Conservation (phyloP, 768 basidiomycete genomes). For the Lactarius tabidus region DNA sequence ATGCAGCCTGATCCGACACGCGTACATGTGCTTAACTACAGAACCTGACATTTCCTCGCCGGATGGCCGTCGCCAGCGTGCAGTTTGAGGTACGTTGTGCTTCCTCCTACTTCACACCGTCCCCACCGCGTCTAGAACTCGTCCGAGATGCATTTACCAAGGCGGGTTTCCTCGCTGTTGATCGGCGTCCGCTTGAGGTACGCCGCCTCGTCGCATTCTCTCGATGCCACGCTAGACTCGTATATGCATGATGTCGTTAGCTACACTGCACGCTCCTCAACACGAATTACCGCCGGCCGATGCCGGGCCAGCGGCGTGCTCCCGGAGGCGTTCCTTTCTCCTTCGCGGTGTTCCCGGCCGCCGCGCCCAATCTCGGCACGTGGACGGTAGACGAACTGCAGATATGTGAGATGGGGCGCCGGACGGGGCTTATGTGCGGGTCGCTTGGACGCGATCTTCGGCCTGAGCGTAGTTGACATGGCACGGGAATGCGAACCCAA, state of each 20-base stretch:
- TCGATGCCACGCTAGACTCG: too few relatives aligned
- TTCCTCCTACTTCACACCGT: background rate
- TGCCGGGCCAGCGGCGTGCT: slow-evolving; percentile 24
- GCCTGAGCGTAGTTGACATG: background rate
- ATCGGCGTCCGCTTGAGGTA: slow-evolving; percentile 36
- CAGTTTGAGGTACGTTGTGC: slow-evolving; percentile 31
- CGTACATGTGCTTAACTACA: slow-evolving; percentile 55
- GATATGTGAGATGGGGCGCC: background rate
- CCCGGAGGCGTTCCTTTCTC: slow-evolving; percentile 40
- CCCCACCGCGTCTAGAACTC: slow-evolving; percentile 29
- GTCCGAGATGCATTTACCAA: slow-evolving; percentile 32
- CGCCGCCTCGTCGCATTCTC: background rate
- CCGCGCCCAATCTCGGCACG: slow-evolving; percentile 44
- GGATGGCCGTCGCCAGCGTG: slow-evolving; percentile 31
- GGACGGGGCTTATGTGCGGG: slow-evolving; percentile 54
- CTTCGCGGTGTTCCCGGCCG: slow-evolving; percentile 25
- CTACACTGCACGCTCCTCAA: slow-evolving; percentile 40
- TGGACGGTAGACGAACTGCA: background rate
- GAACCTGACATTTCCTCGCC: slow-evolving; percentile 42
- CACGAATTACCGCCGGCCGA: slow-evolving; percentile 34
- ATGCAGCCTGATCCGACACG: slow-evolving; percentile 41
- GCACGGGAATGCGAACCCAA: background rate
- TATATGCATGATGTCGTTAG: slow-evolving; percentile 22
- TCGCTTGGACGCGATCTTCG: slow-evolving; percentile 26
- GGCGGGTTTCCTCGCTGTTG: slow-evolving; percentile 35